A percentile compares a stretch with the other conserved stretches of the same genome.
These are phyloP conservation scores for Rhododendron griersonianum DNA, from an alignment of 148 eudicot species.

Conservation along the genomic window DNA sequence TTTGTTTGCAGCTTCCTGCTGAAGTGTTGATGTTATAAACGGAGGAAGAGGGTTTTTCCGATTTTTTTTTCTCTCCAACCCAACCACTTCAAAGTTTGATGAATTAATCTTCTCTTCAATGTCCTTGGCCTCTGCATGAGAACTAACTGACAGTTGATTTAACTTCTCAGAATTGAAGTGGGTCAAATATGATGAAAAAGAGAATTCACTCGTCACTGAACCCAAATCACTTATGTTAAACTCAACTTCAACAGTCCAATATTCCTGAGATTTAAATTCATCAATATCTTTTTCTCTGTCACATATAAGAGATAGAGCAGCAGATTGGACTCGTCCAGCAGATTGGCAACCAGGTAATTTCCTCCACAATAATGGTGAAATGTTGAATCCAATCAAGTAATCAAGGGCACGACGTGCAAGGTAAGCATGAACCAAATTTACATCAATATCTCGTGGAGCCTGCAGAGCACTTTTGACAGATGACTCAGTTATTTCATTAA, in stretches of 20 bases:
- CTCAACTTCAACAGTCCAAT: constrained; percentile 74
- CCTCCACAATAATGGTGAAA: constrained; percentile 90
- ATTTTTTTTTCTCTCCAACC: constrained; percentile 46
- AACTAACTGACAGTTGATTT: constrained; percentile 60
- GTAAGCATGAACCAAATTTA: constrained; percentile 87
- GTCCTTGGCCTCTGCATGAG: constrained; percentile 49
- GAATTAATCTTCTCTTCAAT: constrained; percentile 46
- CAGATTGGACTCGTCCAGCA: constrained; percentile 98
- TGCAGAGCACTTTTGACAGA: constrained; percentile 77
- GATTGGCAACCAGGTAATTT: constrained; percentile 96
- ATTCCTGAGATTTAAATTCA: constrained; percentile 71
- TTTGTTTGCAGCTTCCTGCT: constrained; percentile 97
- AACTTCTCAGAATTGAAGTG: constrained; percentile 59
- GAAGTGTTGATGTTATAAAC: constrained; percentile 89
- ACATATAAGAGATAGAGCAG: constrained; percentile 80
- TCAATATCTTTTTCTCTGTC: constrained; percentile 88
- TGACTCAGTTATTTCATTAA: constrained; percentile 84
- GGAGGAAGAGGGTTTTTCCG: constrained; percentile 77
- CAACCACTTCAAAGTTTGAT: constrained; percentile 50
- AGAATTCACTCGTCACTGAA: constrained; percentile 11
- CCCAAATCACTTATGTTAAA: constrained; percentile 33
- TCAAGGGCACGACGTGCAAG: constrained; percentile 98
- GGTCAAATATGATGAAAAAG: constrained; percentile 64
- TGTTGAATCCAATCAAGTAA: constrained; percentile 94
- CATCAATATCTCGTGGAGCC: constrained; percentile 75